Evolutionary conservation across 1,139 yeast genomes (phyloP).

Genomic region (Lizanozyma gosingica): DNA sequence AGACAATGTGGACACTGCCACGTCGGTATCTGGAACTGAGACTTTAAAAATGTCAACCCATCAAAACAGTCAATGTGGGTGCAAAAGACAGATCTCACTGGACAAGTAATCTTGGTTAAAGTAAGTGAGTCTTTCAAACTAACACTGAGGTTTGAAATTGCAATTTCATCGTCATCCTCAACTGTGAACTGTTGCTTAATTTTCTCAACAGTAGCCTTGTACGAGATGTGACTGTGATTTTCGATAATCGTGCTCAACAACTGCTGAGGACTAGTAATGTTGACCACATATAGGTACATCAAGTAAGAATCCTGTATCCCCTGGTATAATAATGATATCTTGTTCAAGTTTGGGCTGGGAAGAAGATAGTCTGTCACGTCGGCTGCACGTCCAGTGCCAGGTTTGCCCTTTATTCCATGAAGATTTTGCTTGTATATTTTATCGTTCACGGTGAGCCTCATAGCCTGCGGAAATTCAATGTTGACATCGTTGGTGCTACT

Average conservation of each 20-base stretch:
- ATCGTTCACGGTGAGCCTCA: constrained; percentile 47
- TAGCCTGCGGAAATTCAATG: constrained; percentile 50
- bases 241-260: constrained; percentile 19
- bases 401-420: constrained; percentile 51
- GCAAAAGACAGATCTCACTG: constrained; percentile 52
- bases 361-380: constrained; percentile 43
- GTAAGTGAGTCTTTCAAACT: constrained; percentile 60
- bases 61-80: constrained; percentile 70
- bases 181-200: constrained; percentile 26
- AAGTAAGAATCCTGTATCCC: constrained; percentile 38
- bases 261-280: constrained; percentile 31
- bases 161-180: constrained; percentile 42
- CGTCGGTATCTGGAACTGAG: constrained; percentile 54
- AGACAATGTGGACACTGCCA: constrained; percentile 69
- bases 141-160: constrained; percentile 46
- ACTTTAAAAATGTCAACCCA: constrained; percentile 46
- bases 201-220: constrained; percentile 34
- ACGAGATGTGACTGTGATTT: constrained; percentile 37
- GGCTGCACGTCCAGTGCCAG: constrained; percentile 62
- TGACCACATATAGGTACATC: constrained; percentile 46
- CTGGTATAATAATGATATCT: constrained; percentile 43
- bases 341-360: constrained; percentile 22
- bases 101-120: constrained; percentile 49
- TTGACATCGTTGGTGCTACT: constrained; percentile 25
- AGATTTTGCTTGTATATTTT: constrained; percentile 37